Evolutionary conservation across 768 basidiomycete genomes (phyloP).

Genomic region (Tulasnella sp.): DNA sequence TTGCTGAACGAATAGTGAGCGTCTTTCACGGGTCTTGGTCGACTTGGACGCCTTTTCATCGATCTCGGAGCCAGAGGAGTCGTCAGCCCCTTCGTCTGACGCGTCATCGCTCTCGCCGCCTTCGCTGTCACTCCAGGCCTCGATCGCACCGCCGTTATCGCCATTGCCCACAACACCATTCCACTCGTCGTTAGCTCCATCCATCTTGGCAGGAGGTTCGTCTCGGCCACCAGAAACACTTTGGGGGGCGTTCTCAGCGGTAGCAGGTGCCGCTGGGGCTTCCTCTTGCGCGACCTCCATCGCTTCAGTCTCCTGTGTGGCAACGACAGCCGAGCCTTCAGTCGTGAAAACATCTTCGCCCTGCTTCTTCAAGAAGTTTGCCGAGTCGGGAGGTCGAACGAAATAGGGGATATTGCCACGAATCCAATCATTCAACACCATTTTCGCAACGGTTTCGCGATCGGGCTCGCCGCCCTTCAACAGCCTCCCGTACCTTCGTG

Average conservation of each 20-base stretch:
- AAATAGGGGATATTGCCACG: slow-evolving; percentile 96
- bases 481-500: slow-evolving; percentile 81
- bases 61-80: not conserved
- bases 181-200: not conserved
- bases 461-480: slow-evolving; percentile 94
- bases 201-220: not conserved
- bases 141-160: not conserved
- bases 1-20: slow-evolving; percentile 1
- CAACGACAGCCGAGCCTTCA: not conserved
- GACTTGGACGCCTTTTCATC: not conserved
- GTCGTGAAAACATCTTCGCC: not conserved
- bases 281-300: not conserved
- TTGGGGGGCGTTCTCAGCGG: not conserved
- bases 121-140: not conserved
- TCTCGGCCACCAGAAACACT: not conserved
- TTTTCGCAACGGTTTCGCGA: slow-evolving; percentile 82
- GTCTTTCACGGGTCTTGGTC: not conserved
- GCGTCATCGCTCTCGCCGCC: not conserved
- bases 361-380: slow-evolving; percentile 8
- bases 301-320: not conserved
- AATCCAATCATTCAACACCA: slow-evolving; percentile 93
- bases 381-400: slow-evolving; percentile 67
- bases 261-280: not conserved
- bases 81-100: not conserved
- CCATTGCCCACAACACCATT: not conserved